Evolutionary conservation across 2,329 filamentous ascomycete species (phyloP), one percentile per base, ranked within the genome.

Genomic region (Drechslera avenae): DNA sequence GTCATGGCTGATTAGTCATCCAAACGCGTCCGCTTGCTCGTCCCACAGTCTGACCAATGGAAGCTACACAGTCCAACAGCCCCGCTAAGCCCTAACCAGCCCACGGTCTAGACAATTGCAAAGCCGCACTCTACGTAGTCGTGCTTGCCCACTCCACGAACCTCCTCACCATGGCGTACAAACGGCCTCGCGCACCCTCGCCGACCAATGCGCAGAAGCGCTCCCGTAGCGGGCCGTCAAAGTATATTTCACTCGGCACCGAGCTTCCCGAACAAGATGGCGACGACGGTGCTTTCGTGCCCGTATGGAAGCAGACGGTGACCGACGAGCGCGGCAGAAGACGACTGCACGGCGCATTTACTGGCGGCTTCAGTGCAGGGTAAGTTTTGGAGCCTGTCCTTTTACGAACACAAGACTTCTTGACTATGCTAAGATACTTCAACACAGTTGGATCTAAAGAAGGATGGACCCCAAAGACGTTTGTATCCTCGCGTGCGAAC

Each of bases 381-480:
- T 93, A 83, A 79, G 86, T 74, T 54, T 59, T 51, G 37, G 45
- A 63, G 59, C 54, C 54, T 49, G 26, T 42, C 36, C 36, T 52
- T 34, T 23, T 14, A 48, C 50, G 64, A 55, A 51, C 59, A 41
- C 48, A 60, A 59, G 62, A 59, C 59, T 68, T 69, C 67, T 72
- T 68, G 66, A 72, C 68, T 72, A 63, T 67, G 56, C 68, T 57
- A 73, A 93, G 90, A 62, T 97, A 97, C 76, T 97, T 94, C 78
- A 99, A 99, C 73, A 96, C 92, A 4, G 94, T 97, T 62, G 94
- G 94, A 45, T 97, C 93, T 49, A 97, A 97, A 75, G 93, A 99
- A 80, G 94, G 94, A 78, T 99, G 93, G 93, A 87, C 90, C 0
- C 94, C 94, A 2, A 86, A 90, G 17, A 88, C 90, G 0, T 99